Evolutionary conservation across 306 rosid species (phyloP), one percentile per base, ranked within the genome.

Genomic region (Calophaca sinica): DNA sequence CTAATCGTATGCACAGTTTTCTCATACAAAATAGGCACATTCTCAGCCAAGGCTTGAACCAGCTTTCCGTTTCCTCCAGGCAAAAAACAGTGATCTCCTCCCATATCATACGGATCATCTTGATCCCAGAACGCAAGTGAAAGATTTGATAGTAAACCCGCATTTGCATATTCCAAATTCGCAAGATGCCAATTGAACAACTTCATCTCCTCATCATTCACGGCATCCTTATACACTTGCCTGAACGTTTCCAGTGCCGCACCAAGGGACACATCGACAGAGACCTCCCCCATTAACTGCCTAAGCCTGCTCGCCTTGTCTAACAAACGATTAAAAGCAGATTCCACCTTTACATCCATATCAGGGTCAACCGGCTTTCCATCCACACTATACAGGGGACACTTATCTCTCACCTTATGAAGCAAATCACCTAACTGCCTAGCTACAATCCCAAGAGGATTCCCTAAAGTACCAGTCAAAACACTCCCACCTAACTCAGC

Each of bases 51-150:
- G 48, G 92, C 96, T 72, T 90, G 97, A 67, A 92, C 89, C 74
- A 94, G 74, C 87, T 87, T 87, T 77, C 93, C 97, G 72, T 92
- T 90, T 15, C 99, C 99, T 39, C 97, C 96, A 38, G 99, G 96
- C 87, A 94, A 88, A 84, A 94, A 94, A 82, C 97, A 94, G 76
- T 92, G 99, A 66, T 94, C 99, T 69, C 99, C 97, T 70, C 96
- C 97, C 97, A 94, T 94, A 81, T 94, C 99, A 83, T 94, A 94
- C 0, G 97, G 97, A 74, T 90, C 97, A 51, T 94, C 99, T 85
- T 94, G 97, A 82, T 94, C 99, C 99, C 97, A 94, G 84, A 92
- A 94, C 3, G 99, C 99, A 49, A 92, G 96, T 0, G 99, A 94
- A 52, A 94, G 91, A 78, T 90, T 80, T 0, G 97, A 92, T 53